Evolutionary conservation across 805 yeast genomes (phyloP).

Genomic region (Ogataea methanolica): DNA sequence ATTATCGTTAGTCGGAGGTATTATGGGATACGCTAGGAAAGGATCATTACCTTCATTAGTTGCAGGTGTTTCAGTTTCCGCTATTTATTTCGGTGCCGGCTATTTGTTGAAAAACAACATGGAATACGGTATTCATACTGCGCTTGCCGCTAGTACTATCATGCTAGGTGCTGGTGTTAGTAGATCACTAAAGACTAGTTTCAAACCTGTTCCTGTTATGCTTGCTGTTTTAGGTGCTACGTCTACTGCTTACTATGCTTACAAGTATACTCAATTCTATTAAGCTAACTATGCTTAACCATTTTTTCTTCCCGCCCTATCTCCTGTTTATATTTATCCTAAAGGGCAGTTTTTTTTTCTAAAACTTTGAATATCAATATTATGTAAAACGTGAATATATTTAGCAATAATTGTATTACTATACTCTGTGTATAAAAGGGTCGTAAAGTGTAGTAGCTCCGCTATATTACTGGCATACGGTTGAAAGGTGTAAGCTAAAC

Average conservation of each 20-base stretch:
- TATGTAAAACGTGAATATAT: too few species aligned
- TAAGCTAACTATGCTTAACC: not conserved
- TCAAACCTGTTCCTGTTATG: conserved; percentile 71
- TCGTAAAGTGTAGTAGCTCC: too few species aligned
- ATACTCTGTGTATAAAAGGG: not conserved
- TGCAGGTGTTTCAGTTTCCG: conserved; percentile 65
- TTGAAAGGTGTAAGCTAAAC: too few species aligned
- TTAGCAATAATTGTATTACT: not conserved
- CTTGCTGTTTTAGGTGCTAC: conserved; percentile 60
- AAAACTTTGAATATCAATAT: too few species aligned
- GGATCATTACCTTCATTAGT: conserved; percentile 74
- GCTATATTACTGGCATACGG: too few species aligned
- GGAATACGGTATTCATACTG: conserved; percentile 78
- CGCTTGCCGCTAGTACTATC: conserved; percentile 64
- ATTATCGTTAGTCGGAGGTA: conserved; percentile 28
- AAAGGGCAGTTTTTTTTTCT: too few species aligned
- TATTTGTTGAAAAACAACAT: conserved; percentile 68
- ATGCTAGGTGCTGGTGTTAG: conserved; percentile 69
- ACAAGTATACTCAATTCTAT: conserved; percentile 73
- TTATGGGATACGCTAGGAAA: conserved; percentile 41
- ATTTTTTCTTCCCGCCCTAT: not conserved
- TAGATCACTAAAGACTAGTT: conserved; percentile 48
- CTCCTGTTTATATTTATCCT: too few species aligned
- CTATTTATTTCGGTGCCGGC: conserved; percentile 64
- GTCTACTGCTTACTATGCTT: conserved; percentile 63